phyloP scores from a whole-genome alignment of 1,284 basidiomycete genomes.

The Fomitopsis schrenkii region DNA sequence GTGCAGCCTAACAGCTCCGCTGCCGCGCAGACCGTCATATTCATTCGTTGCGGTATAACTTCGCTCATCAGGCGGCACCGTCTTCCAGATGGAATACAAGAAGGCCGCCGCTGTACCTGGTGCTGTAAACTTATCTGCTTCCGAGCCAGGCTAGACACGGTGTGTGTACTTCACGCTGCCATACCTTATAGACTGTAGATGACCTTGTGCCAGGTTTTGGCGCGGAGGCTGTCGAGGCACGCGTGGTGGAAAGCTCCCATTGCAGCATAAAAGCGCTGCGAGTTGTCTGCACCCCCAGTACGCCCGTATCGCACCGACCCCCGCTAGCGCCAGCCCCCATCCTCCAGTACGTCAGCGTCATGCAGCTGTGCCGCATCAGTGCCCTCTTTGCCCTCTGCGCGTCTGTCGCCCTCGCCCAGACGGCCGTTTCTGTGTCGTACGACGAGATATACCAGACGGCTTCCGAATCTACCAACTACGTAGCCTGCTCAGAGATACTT shows the following conservation, averaged over 20 bases:
- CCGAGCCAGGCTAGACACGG: neutral
- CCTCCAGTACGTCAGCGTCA: conserved; percentile 10
- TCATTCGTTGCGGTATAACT: neutral
- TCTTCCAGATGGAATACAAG: neutral
- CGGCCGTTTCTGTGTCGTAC: conserved; percentile 36
- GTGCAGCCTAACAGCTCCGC: neutral
- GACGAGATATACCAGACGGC: conserved; percentile 45
- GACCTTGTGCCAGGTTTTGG: neutral
- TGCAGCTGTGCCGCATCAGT: conserved; percentile 20
- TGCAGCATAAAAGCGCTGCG: neutral
- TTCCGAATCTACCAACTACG: conserved; percentile 28
- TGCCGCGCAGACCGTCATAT: neutral
- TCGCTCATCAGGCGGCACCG: neutral
- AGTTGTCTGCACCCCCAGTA: neutral
- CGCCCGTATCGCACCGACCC: neutral
- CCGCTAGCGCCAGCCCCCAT: neutral
- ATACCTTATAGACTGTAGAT: neutral
- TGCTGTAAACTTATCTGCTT: neutral
- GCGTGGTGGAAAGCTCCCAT: neutral
- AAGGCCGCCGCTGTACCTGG: neutral
- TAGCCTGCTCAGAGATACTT: conserved; percentile 50
- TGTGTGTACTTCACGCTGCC: neutral
- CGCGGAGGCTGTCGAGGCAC: neutral
- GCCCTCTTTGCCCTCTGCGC: conserved; percentile 15
- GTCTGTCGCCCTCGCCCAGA: conserved; percentile 17